These are phyloP conservation scores for sunflower (Helianthus annuus) DNA, from an alignment of 129 eudicot genomes.

Conservation along the genomic window DNA sequence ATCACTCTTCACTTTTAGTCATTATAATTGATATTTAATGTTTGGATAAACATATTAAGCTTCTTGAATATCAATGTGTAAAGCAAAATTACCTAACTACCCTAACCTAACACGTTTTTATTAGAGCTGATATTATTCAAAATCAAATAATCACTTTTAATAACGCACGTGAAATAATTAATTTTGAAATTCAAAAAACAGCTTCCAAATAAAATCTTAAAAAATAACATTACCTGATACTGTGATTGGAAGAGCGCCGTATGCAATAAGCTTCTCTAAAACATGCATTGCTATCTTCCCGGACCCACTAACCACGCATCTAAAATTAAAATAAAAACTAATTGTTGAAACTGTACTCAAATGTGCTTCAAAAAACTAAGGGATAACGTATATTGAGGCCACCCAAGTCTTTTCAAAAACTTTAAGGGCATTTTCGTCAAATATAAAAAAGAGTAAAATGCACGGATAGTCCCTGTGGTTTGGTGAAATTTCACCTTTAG, in stretches of 20 bases:
- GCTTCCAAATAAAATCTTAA: neutral
- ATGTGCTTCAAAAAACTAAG: neutral
- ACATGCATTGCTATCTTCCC: constrained; percentile 99
- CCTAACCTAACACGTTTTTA: no score
- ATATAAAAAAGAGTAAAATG: no score
- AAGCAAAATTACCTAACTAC: no score
- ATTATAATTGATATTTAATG: neutral
- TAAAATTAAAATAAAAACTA: constrained; percentile 32
- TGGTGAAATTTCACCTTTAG: no score
- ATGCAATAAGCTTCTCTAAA: constrained; percentile 89
- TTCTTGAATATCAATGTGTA: neutral
- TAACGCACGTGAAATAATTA: no score
- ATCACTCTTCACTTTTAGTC: neutral
- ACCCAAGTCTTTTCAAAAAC: neutral
- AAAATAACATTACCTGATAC: constrained; percentile 68
- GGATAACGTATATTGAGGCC: neutral
- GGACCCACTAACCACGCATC: constrained; percentile 97
- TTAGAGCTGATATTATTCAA: no score
- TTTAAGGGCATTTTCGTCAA: neutral
- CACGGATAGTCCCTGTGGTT: no score
- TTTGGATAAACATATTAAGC: neutral
- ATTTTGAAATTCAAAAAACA: no score
- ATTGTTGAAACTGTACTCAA: neutral
- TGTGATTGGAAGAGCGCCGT: constrained; percentile 92
- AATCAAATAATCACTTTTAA: no score